phyloP scores from a whole-genome alignment of 176 grass and related monocot genomes.

The Phoenix roebelenii region DNA sequence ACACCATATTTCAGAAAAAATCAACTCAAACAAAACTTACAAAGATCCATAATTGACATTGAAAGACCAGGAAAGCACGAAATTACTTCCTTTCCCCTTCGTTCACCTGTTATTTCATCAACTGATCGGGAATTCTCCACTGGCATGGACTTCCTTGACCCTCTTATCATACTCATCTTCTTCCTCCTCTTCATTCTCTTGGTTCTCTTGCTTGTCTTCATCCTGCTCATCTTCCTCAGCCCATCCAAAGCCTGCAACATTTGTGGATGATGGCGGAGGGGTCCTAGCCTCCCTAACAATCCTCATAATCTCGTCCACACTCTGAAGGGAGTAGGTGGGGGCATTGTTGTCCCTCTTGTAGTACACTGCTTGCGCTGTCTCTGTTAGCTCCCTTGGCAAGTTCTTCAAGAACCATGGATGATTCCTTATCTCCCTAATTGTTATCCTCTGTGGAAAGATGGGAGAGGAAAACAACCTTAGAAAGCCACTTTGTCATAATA shows the following conservation, averaged over 20 bases:
- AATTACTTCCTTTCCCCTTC: no score
- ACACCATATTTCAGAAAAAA: no score
- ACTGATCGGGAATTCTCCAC: conserved; percentile 47
- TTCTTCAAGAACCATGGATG: conserved; percentile 99
- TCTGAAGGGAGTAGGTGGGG: conserved; percentile 66
- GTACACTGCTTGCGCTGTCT: conserved; percentile 66
- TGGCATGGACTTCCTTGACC: conserved; percentile 85
- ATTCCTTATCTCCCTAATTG: conserved; percentile 93
- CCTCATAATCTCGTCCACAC: conserved; percentile 78
- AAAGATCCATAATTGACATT: no score
- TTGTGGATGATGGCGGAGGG: conserved; percentile 34
- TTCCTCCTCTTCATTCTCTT: conserved; percentile 43
- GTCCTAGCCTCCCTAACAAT: conserved; percentile 61
- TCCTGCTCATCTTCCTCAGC: conserved; percentile 60
- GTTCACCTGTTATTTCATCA: conserved; percentile 8
- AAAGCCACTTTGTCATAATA: no score
- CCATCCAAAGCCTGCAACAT: conserved; percentile 72
- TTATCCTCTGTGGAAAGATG: conserved; percentile 56
- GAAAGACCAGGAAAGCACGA: no score
- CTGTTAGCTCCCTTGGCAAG: conserved; percentile 81
- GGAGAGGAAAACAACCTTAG: background rate
- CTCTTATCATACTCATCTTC: conserved; percentile 92
- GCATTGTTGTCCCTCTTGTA: conserved; percentile 71
- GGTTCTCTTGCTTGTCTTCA: conserved; percentile 12
- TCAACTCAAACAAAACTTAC: no score